A percentile compares a stretch with the other conserved stretches of the same genome.
phyloP scores from a whole-genome alignment of 1,284 basidiomycete genomes.

The Microbotryum silenes-acaulis region DNA sequence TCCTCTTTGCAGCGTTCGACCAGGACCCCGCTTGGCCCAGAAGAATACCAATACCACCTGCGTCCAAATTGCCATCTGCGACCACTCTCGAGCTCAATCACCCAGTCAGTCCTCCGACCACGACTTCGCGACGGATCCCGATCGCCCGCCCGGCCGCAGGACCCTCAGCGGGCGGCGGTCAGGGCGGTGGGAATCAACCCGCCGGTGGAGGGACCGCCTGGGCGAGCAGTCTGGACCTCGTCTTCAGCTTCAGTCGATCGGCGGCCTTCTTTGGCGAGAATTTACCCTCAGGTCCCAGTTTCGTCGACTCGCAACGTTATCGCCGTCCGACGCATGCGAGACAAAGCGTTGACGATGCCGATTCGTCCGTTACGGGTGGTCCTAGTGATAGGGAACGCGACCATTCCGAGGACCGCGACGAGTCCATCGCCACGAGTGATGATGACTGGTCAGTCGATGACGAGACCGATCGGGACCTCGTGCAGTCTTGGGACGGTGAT shows the following conservation, averaged over 20 bases:
- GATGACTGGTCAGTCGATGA: slow-evolving; percentile 4
- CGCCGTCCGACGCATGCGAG: slow-evolving; percentile 10
- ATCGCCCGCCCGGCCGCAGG: background rate
- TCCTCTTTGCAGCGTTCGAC: background rate
- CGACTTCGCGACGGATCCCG: slow-evolving; percentile 1
- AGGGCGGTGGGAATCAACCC: background rate
- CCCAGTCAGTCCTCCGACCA: background rate
- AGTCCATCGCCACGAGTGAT: slow-evolving; percentile 8
- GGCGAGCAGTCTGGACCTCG: slow-evolving; percentile 24
- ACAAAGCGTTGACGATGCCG: slow-evolving; percentile 17
- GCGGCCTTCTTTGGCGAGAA: slow-evolving; percentile 30
- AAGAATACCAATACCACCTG: background rate
- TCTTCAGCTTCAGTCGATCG: slow-evolving; percentile 34
- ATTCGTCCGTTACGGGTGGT: slow-evolving; percentile 15
- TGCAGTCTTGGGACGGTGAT: slow-evolving; percentile 1
- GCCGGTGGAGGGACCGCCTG: background rate
- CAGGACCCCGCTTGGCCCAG: background rate
- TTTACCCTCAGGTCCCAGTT: slow-evolving; percentile 27
- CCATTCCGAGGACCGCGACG: slow-evolving; percentile 32
- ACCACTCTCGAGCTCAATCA: background rate
- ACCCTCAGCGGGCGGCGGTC: background rate
- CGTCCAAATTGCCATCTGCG: background rate
- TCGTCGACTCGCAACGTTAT: slow-evolving; percentile 29
- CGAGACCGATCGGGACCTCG: background rate
- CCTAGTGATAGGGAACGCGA: slow-evolving; percentile 29